Evolutionary conservation across 768 basidiomycete species (phyloP).

Genomic region (Phylloporus arenicola): DNA sequence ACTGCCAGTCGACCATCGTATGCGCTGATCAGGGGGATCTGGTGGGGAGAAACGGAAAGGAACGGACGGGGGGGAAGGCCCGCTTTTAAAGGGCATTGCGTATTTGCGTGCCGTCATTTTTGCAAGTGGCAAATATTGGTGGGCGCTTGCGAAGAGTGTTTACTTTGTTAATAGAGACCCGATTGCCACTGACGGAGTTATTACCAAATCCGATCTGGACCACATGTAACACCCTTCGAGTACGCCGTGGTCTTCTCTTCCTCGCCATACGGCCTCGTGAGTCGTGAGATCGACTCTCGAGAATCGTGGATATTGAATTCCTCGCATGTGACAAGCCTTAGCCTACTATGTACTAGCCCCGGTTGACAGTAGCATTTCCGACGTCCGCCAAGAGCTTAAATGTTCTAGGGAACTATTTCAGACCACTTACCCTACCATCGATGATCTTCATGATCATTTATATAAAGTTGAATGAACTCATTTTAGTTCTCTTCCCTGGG

Average conservation of each 20-base stretch:
- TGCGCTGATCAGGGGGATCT: neutral
- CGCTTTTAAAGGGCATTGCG: slow-evolving; percentile 6
- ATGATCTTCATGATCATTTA: neutral
- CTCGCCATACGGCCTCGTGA: too few relatives aligned
- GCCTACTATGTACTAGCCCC: too few relatives aligned
- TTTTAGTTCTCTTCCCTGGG: neutral
- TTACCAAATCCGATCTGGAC: slow-evolving; percentile 4
- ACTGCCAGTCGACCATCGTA: slow-evolving; percentile 56
- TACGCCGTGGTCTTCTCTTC: too few relatives aligned
- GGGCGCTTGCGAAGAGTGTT: slow-evolving; percentile 11
- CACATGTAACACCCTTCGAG: neutral
- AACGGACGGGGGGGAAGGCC: neutral
- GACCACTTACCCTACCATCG: neutral
- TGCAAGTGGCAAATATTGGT: slow-evolving; percentile 20
- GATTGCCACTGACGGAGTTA: slow-evolving; percentile 2
- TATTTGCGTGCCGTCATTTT: slow-evolving; percentile 3
- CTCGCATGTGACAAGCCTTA: too few relatives aligned
- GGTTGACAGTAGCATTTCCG: neutral
- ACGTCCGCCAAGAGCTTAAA: neutral
- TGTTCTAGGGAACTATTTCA: neutral
- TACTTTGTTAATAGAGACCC: slow-evolving; percentile 3
- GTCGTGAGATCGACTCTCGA: too few relatives aligned
- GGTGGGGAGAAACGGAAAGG: neutral
- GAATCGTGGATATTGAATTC: too few relatives aligned
- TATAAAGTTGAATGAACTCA: neutral